Percentiles rank a stretch among this genome's conserved stretches.
phyloP scores from a whole-genome alignment of 768 basidiomycete genomes.

The Macrolepiota albuminosa region DNA sequence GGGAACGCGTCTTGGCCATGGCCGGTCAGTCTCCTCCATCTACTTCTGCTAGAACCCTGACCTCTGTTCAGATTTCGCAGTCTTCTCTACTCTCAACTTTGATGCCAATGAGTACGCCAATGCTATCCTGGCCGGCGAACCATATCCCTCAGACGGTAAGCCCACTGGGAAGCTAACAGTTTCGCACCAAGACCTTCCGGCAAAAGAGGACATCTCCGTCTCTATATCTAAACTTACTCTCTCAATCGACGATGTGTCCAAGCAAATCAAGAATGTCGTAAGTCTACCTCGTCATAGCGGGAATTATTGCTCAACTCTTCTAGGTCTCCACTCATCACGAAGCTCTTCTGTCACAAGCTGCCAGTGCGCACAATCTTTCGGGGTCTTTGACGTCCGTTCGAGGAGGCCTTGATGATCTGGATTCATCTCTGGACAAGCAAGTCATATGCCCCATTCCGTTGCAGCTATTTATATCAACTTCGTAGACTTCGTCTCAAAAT shows the following conservation, averaged over 20 bases:
- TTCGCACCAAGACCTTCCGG: slow-evolving; percentile 43
- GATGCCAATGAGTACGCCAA: slow-evolving; percentile 91
- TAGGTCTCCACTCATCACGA: slow-evolving; percentile 85
- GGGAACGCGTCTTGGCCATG: slow-evolving; percentile 10
- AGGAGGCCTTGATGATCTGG: slow-evolving; percentile 68
- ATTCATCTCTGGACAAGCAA: slow-evolving; percentile 73
- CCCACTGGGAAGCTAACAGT: slow-evolving; percentile 24
- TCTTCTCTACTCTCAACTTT: slow-evolving; percentile 72
- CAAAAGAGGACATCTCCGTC: slow-evolving; percentile 84
- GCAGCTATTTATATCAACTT: slow-evolving; percentile 15
- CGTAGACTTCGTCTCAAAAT: slow-evolving; percentile 81
- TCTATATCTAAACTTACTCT: slow-evolving; percentile 85
- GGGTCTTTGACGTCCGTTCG: slow-evolving; percentile 65
- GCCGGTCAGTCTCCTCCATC: slow-evolving; percentile 7
- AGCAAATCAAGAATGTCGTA: slow-evolving; percentile 84
- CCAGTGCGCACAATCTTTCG: slow-evolving; percentile 65
- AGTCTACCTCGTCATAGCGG: slow-evolving; percentile 20
- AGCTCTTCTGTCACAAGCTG: slow-evolving; percentile 76
- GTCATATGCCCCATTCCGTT: slow-evolving; percentile 19
- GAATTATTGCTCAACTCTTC: slow-evolving; percentile 5
- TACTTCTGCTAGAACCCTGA: neutral
- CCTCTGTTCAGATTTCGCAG: slow-evolving; percentile 54
- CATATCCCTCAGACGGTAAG: slow-evolving; percentile 50
- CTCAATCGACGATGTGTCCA: slow-evolving; percentile 88
- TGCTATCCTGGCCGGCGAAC: slow-evolving; percentile 78